Base-by-base conservation (phyloP, 805 yeast genomes). In the Millerozyma acaciae region DNA sequence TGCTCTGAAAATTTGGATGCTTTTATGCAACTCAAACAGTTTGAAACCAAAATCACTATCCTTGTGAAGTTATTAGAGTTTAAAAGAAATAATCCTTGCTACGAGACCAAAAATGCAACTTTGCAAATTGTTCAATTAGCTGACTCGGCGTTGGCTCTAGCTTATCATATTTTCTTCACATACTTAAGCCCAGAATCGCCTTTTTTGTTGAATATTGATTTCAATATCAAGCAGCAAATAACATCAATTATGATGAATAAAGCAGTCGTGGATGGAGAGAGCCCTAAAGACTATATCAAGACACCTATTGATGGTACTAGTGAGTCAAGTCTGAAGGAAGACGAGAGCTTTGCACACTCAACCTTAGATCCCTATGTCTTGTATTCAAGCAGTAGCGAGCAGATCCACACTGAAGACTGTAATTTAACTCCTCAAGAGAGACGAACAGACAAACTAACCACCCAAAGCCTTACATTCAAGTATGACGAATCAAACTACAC, bases 1-100 rank as follows among this genome's bases (percentile, higher is more conserved):
- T 86, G 95, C 49, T 73, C 72, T 2, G 96, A 87, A 49, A 87
- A 85, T 46, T 53, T 84, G n/a, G 80, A 80, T 41, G 86, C 82
- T 3, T 84, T 76, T 51, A 55, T 71, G 33, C 84, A 78, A 37
- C 68, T 84, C 30, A 63, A 64, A 29, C 70, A 70, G 30, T 73
- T 80, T 39, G 63, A 66, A 8, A 71, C 68, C 40, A 71, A 68
- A 42, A 58, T 75, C 56, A 49, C 55, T 1, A 47, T 63, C 1
- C 45, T 79, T 35, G 65, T 65, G 28, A 69, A 65, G 19, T 42
- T 77, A 16, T 21, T 50, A 17, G 23, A 19, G 40, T 31, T 45
- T 45, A 50, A 17, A 53, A 50, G 23, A 32, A 21, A 14, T 17
- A 28, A 23, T 17, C 8, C 7, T 3, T 14, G 18, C 14, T 18